These are phyloP conservation scores for Coniochaeta prunicola DNA, from an alignment of 2,329 filamentous ascomycete species.

Conservation along the genomic window DNA sequence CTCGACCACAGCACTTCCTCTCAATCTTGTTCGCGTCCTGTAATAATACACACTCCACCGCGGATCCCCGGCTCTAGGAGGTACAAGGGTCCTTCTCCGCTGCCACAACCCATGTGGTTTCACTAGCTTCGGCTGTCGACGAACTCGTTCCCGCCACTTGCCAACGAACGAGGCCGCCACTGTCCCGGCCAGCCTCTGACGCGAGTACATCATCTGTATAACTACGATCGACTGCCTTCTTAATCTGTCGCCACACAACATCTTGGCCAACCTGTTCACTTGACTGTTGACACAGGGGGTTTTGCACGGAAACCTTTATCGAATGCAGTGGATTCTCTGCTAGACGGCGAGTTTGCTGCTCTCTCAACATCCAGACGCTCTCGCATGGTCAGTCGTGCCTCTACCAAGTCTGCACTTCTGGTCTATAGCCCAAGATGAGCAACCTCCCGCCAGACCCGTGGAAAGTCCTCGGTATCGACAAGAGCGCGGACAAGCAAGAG, in stretches of 20 bases:
- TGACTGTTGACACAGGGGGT: not conserved
- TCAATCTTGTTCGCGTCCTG: not conserved
- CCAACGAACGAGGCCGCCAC: not conserved
- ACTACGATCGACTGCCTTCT: not conserved
- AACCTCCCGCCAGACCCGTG: slow-evolving; percentile 68
- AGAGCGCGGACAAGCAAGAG: slow-evolving; percentile 59
- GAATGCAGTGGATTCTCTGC: not conserved
- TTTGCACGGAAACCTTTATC: not conserved
- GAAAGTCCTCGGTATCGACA: slow-evolving; percentile 64
- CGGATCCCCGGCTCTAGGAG: not conserved
- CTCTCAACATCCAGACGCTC: not conserved
- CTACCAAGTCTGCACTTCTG: not conserved
- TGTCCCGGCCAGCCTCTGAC: not conserved
- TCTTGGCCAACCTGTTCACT: slow-evolving; percentile 1
- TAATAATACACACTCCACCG: not conserved
- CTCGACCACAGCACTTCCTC: not conserved
- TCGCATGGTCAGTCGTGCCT: not conserved
- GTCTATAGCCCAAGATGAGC: slow-evolving; percentile 27
- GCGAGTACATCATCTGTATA: not conserved
- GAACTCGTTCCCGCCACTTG: not conserved
- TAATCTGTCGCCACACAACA: not conserved
- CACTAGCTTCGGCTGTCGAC: not conserved
- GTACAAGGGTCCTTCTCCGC: not conserved
- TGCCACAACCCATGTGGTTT: not conserved
- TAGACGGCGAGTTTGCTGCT: not conserved